phyloP scores from a whole-genome alignment of 495 filamentous ascomycete species.

The Halenospora varia region DNA sequence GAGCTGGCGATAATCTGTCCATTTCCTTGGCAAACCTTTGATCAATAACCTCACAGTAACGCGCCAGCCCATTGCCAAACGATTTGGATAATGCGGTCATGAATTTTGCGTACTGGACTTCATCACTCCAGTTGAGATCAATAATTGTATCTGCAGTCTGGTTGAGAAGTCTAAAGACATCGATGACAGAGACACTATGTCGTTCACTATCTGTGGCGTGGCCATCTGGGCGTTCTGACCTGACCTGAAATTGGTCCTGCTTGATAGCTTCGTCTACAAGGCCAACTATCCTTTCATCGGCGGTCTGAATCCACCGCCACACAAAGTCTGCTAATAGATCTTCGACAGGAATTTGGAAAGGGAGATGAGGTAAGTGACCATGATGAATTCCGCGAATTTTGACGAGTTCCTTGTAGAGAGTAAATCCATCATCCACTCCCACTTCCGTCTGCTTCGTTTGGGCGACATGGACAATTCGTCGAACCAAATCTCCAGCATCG shows the following conservation, averaged over 20 bases:
- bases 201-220: constrained; percentile 75
- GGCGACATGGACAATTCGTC: constrained; percentile 68
- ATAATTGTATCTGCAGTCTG: constrained; percentile 83
- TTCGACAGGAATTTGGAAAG: constrained; percentile 85
- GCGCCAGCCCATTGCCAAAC: constrained; percentile 75
- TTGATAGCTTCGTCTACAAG: constrained; percentile 89
- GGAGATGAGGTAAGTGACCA: constrained; percentile 57
- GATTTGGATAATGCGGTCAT: constrained; percentile 94
- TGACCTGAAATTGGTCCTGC: constrained; percentile 76
- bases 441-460: constrained; percentile 70
- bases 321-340: constrained; percentile 83
- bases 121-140: constrained; percentile 85
- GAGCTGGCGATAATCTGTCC: constrained; percentile 84
- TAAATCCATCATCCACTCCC: constrained; percentile 85
- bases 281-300: constrained; percentile 71
- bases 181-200: constrained; percentile 89
- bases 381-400: constrained; percentile 76
- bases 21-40: constrained; percentile 85
- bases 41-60: constrained; percentile 91
- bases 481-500: constrained; percentile 78
- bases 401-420: constrained; percentile 83
- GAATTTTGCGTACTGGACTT: constrained; percentile 90
- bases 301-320: constrained; percentile 86
- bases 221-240: constrained; percentile 52
- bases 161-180: constrained; percentile 92